A percentile compares a stretch with the other conserved stretches of the same genome.
phyloP scores from a whole-genome alignment of 495 filamentous ascomycete genomes.

The Trichoderma parareesei region DNA sequence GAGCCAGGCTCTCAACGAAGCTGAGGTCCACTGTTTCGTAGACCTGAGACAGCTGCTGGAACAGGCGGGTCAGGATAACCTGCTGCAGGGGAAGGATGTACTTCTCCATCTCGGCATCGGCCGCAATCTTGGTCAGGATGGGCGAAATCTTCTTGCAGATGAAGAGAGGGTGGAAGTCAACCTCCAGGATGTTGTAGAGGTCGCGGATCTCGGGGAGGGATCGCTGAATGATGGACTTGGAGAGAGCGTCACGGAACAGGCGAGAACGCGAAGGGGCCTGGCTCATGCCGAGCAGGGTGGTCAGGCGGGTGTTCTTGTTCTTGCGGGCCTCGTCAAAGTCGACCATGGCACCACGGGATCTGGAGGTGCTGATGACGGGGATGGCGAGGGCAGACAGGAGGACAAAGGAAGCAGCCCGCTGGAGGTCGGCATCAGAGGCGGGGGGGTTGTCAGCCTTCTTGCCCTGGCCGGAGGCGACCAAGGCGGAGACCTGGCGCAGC shows the following conservation, averaged over 20 bases:
- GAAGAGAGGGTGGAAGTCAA: conserved; percentile 96
- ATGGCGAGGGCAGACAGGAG: conserved; percentile 93
- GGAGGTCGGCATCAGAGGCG: conserved; percentile 79
- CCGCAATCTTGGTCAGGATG: conserved; percentile 87
- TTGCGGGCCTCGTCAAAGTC: conserved; percentile 96
- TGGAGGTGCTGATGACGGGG: conserved; percentile 95
- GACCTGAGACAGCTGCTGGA: conserved; percentile 98
- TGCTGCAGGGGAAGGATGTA: conserved; percentile 93
- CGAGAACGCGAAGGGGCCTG: conserved; percentile 80
- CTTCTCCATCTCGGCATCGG: conserved; percentile 92
- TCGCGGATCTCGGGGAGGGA: conserved; percentile 90
- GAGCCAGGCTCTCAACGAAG: conserved; percentile 87
- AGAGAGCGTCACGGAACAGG: conserved; percentile 90
- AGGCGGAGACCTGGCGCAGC: conserved; percentile 78
- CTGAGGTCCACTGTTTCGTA: conserved; percentile 95
- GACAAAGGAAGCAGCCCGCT: conserved; percentile 80
- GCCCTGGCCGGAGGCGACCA: conserved; percentile 75
- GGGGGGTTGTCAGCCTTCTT: conserved; percentile 91
- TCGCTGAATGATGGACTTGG: conserved; percentile 86
- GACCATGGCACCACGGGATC: conserved; percentile 88
- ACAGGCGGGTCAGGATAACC: conserved; percentile 94
- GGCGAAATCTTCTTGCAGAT: conserved; percentile 99
- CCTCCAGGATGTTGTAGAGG: conserved; percentile 95
- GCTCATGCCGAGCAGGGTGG: conserved; percentile 88
- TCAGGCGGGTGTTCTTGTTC: conserved; percentile 97